Conservation (phyloP, 768 basidiomycete species). For the Wakefieldia striispora region DNA sequence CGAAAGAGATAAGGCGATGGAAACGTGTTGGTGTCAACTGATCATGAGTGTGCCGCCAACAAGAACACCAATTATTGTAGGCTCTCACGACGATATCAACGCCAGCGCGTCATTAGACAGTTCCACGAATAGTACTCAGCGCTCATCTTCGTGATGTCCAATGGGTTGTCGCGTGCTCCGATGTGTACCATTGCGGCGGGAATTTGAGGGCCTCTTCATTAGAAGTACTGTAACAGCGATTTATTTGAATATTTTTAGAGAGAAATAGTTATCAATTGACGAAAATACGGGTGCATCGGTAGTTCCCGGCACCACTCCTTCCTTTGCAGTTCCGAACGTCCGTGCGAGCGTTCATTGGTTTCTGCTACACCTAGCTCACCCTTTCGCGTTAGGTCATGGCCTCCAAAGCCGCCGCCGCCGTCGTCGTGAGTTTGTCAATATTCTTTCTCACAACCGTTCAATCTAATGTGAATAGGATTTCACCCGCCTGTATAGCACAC, state of each 20-base stretch:
- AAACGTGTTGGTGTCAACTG: background rate
- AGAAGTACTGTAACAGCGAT: no score
- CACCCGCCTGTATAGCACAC: conserved; percentile 75
- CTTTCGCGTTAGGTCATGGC: conserved; percentile 47
- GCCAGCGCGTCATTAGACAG: no score
- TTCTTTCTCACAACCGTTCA: background rate
- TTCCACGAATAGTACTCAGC: no score
- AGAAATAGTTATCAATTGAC: conserved; percentile 6
- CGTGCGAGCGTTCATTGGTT: conserved; percentile 13
- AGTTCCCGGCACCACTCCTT: conserved; percentile 26
- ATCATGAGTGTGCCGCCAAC: background rate
- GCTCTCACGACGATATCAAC: background rate
- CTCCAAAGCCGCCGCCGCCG: conserved; percentile 66
- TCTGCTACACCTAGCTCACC: background rate
- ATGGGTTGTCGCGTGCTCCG: no score
- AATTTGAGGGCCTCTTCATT: no score
- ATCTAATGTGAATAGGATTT: conserved; percentile 58
- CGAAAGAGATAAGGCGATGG: conserved; percentile 4
- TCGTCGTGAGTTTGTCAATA: conserved; percentile 47
- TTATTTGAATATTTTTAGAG: background rate
- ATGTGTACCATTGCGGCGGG: no score
- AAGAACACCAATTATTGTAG: no score
- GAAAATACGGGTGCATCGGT: conserved; percentile 18
- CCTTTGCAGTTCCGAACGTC: conserved; percentile 12
- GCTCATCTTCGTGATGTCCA: no score